Conservation (phyloP, 495 filamentous ascomycete species). For the Evernia prunastri region DNA sequence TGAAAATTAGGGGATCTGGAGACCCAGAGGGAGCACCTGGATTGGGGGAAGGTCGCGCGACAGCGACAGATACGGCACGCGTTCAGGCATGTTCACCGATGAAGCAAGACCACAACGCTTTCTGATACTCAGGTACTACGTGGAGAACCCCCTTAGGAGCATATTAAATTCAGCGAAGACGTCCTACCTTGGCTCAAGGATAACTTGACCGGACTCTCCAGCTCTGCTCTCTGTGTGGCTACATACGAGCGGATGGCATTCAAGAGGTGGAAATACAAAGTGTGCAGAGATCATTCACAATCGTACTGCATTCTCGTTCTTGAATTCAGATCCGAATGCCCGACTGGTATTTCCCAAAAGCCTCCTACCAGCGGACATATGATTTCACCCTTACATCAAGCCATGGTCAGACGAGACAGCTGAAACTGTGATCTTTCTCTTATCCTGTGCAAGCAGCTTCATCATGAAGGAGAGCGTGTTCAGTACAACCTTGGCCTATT, state of each 20-base stretch:
- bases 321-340: too few species aligned
- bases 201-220: not conserved
- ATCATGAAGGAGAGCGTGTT: not conserved
- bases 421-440: not conserved
- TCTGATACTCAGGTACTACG: not conserved
- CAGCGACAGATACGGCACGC: not conserved
- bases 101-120: not conserved
- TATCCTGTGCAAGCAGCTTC: conserved; percentile 7
- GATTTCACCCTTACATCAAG: not conserved
- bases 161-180: not conserved
- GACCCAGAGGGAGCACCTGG: not conserved
- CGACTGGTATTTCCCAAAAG: not conserved
- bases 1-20: not conserved
- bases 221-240: not conserved
- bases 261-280: not conserved
- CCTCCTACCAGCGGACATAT: conserved; percentile 1
- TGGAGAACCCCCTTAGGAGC: not conserved
- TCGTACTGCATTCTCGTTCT: not conserved
- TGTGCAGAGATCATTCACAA: not conserved
- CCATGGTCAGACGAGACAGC: conserved; percentile 10
- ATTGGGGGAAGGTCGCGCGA: not conserved
- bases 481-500: not conserved
- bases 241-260: not conserved
- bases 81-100: not conserved
- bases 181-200: not conserved